A percentile compares a stretch with the other conserved stretches of the same genome.
Evolutionary conservation across 495 filamentous ascomycete genomes (phyloP).

Genomic region (Pyronema domesticum): DNA sequence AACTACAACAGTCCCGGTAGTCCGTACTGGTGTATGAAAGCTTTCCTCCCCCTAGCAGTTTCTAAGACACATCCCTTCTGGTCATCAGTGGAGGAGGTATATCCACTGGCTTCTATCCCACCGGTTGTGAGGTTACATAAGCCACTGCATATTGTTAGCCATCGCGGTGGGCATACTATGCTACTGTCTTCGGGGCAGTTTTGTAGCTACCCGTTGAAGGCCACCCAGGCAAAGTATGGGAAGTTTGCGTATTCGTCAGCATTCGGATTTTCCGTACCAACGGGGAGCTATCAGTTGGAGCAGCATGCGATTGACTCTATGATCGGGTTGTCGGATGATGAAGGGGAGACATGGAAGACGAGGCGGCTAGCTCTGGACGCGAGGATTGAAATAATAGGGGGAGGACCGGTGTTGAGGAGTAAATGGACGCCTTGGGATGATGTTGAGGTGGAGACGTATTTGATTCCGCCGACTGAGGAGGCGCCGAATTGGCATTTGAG

Average conservation of each 20-base stretch:
- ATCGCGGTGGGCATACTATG: constrained; percentile 38
- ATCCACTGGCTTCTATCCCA: constrained; percentile 37
- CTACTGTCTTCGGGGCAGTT: constrained; percentile 57
- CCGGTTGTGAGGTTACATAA: constrained; percentile 40
- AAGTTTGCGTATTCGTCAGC: constrained; percentile 57
- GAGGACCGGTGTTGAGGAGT: constrained; percentile 37
- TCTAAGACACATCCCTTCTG: constrained; percentile 57
- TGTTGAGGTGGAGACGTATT: constrained; percentile 43
- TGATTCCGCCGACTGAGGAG: constrained; percentile 38
- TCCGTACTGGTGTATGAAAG: constrained; percentile 60
- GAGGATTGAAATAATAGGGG: constrained; percentile 32
- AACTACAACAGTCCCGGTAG: constrained; percentile 64
- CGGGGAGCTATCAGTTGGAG: constrained; percentile 55
- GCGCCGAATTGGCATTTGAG: constrained; percentile 52
- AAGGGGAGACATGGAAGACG: constrained; percentile 63
- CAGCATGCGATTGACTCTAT: constrained; percentile 58
- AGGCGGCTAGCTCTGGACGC: constrained; percentile 42
- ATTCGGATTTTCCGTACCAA: constrained; percentile 60
- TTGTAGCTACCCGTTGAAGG: constrained; percentile 62
- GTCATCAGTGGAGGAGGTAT: constrained; percentile 43
- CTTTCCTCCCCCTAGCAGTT: constrained; percentile 54
- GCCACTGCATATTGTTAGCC: constrained; percentile 50
- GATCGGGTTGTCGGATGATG: constrained; percentile 59
- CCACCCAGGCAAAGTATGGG: constrained; percentile 66
- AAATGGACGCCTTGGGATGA: constrained; percentile 50